These are phyloP conservation scores for Sporodiniella umbellata DNA, from an alignment of 371 early-diverging fungal species.

Conservation along the genomic window DNA sequence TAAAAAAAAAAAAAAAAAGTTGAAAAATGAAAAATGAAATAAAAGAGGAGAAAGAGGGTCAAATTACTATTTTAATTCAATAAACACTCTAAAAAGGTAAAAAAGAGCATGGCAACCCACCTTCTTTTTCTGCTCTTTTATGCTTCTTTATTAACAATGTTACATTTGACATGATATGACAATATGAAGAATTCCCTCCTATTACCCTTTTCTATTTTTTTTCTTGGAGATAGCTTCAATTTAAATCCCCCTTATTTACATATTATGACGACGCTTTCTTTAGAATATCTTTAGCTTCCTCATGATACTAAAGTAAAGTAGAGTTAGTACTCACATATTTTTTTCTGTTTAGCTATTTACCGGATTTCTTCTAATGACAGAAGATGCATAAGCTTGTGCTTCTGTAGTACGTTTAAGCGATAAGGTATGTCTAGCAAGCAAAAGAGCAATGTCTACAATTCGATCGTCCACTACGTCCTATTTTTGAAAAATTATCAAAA, in stretches of 20 bases:
- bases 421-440: constrained; percentile 58
- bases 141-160: too few relatives aligned
- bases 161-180: too few relatives aligned
- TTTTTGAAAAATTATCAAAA: not conserved
- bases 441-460: constrained; percentile 52
- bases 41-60: not conserved
- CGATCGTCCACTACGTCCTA: constrained; percentile 33
- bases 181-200: too few relatives aligned
- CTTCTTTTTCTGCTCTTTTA: too few relatives aligned
- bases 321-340: not conserved
- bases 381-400: constrained; percentile 45
- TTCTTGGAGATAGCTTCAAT: not conserved
- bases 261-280: constrained; percentile 7
- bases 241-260: not conserved
- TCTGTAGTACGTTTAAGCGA: constrained; percentile 36
- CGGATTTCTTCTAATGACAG: constrained; percentile 36
- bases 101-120: too few relatives aligned
- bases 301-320: constrained; percentile 33
- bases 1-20: not conserved
- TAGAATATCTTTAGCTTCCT: constrained; percentile 43
- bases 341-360: constrained; percentile 25
- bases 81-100: too few relatives aligned
- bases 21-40: not conserved
- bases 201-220: not conserved
- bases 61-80: too few relatives aligned